Conservation (phyloP, 2,329 filamentous ascomycete genomes). For the Tolypocladium endophyticum region DNA sequence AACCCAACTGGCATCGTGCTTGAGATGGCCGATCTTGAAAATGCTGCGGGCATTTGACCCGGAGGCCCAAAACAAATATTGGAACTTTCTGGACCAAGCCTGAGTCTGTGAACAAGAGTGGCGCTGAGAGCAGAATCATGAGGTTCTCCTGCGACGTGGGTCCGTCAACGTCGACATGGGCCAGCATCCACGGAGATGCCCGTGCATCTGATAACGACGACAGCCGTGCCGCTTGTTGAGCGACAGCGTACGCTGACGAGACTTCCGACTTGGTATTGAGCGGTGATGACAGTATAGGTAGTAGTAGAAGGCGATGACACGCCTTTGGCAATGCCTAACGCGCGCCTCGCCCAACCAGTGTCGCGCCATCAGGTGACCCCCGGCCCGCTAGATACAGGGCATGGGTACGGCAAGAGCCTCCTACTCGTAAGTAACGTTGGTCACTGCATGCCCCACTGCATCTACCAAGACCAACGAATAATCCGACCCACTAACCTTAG, state of each 20-base stretch:
- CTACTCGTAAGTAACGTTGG: background rate
- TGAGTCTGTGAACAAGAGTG: background rate
- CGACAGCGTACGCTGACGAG: background rate
- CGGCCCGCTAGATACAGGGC: background rate
- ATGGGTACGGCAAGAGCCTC: background rate
- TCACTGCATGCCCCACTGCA: background rate
- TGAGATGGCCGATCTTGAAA: background rate
- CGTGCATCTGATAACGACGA: background rate
- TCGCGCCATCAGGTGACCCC: slow-evolving; percentile 16
- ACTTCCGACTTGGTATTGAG: background rate
- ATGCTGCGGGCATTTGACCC: background rate
- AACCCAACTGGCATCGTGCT: slow-evolving; percentile 16
- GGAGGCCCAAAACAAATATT: background rate
- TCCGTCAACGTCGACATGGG: background rate
- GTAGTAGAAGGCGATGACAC: background rate
- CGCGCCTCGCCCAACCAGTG: slow-evolving; percentile 1
- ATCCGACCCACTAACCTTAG: background rate
- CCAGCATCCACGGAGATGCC: background rate
- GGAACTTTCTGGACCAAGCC: background rate
- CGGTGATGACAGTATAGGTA: background rate
- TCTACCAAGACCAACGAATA: no score
- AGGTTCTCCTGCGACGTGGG: background rate
- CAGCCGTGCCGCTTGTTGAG: background rate
- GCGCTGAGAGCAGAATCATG: slow-evolving; percentile 1
- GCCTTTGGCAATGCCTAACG: background rate